These are phyloP conservation scores for Chaetomium strumarium DNA, from an alignment of 2,329 filamentous ascomycete species.

Conservation along the genomic window DNA sequence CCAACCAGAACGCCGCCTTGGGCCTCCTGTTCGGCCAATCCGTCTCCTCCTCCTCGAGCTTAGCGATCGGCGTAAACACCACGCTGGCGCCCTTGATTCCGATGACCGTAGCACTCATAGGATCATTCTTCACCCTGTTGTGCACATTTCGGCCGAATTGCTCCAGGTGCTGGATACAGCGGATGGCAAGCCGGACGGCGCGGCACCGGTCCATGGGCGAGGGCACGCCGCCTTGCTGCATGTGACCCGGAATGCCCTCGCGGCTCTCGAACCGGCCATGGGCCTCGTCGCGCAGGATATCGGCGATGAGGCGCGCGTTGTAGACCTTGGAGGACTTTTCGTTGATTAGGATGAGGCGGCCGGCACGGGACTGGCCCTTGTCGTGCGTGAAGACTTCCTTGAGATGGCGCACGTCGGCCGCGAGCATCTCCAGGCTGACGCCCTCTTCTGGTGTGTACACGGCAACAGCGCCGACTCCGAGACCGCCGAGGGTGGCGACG, in stretches of 20 bases:
- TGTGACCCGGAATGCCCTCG: slow-evolving; percentile 86
- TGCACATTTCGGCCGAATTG: slow-evolving; percentile 60
- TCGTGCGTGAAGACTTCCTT: slow-evolving; percentile 81
- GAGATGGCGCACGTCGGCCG: slow-evolving; percentile 81
- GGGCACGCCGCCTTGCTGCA: slow-evolving; percentile 88
- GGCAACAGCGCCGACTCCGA: slow-evolving; percentile 85
- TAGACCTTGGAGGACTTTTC: slow-evolving; percentile 90
- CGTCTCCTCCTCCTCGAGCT: slow-evolving; percentile 76
- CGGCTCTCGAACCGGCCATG: slow-evolving; percentile 88
- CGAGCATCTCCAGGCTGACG: slow-evolving; percentile 87
- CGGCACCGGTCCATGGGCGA: slow-evolving; percentile 94
- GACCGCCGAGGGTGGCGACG: slow-evolving; percentile 81
- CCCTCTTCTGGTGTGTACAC: slow-evolving; percentile 98
- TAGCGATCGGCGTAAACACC: slow-evolving; percentile 76
- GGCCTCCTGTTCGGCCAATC: slow-evolving; percentile 91
- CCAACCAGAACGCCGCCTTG: slow-evolving; percentile 78
- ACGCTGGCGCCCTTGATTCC: slow-evolving; percentile 88
- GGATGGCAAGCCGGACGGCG: slow-evolving; percentile 85
- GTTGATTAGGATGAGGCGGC: slow-evolving; percentile 93
- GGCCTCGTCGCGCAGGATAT: slow-evolving; percentile 92
- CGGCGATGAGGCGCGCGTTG: slow-evolving; percentile 85
- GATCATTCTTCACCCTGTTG: slow-evolving; percentile 65
- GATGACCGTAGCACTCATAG: slow-evolving; percentile 72
- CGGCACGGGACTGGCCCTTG: slow-evolving; percentile 80
- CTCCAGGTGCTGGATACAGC: slow-evolving; percentile 90